Base-by-base conservation (phyloP, 345 rosid genomes). In the Populus alba region DNA sequence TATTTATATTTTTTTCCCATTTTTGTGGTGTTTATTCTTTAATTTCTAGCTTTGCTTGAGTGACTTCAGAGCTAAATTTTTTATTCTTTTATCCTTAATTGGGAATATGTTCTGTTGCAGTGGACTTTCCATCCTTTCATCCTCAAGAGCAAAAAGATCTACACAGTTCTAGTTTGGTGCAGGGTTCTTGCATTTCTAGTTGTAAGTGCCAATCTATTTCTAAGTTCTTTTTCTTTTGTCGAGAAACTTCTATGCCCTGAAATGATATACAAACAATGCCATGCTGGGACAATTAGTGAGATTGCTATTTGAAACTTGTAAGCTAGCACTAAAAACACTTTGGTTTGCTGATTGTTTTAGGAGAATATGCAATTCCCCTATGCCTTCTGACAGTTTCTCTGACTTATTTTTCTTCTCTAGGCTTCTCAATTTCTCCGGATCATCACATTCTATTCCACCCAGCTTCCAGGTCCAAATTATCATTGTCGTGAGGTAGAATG, bases 61-160 rank as follows among this genome's bases (percentile, higher is more conserved):
- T 23, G 62, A 12, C 37, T 47, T 78, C 33, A 68, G 39, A 18
- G 25, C 15, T 13, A 11, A 13, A 0, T 57, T 47, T 29, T 33
- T 0, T 35, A 65, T 66, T 74, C 71, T 51, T 20, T 18, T 43
- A 5, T 39, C 7, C 66, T 49, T 81, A 62, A 80, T 61, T 6
- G 62, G 59, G 63, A 63, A 12, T 31, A 6, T 81, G 8, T 45
- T 66, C 49, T 75, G n/a, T 86, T 86, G 87, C 96, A 94, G 99
- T 97, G 99, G 99, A 94, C 97, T 49, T 94, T 94, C 83, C 97
- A 97, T 86, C 99, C 99, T 70, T 97, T 97, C 89, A 80, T 94
- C 83, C 82, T 92, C 83, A 92, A 97, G 90, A 91, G 90, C 91
- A 97, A 92, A 88, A 94, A 88, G 89, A 87, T 97, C 90, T 97